These are phyloP conservation scores for Mycena indigotica DNA, from an alignment of 768 basidiomycete species.

Conservation along the genomic window DNA sequence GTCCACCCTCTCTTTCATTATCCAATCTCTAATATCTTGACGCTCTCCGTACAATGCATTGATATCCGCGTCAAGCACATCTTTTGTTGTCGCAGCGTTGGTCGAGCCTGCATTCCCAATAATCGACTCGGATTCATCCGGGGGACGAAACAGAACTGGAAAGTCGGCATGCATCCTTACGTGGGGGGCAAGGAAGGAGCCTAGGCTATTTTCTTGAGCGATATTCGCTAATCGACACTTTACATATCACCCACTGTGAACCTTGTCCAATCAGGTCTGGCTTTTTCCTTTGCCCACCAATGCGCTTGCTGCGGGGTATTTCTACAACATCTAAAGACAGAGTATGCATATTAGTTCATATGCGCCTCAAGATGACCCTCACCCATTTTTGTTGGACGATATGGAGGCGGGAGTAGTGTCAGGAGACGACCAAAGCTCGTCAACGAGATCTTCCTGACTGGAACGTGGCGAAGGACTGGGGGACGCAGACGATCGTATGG, in stretches of 20 bases:
- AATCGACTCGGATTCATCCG: conserved; percentile 33
- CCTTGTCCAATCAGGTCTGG: conserved; percentile 33
- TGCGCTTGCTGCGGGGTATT: conserved; percentile 53
- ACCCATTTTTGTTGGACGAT: conserved; percentile 53
- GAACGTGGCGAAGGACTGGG: conserved; percentile 43
- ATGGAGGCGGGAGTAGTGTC: conserved; percentile 42
- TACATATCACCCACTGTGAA: no score
- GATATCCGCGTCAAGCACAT: conserved; percentile 35
- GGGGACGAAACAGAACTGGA: conserved; percentile 13
- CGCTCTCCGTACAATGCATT: conserved; percentile 34
- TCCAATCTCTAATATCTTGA: conserved; percentile 37
- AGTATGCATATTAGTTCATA: background rate
- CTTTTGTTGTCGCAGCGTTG: background rate
- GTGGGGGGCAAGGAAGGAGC: conserved; percentile 40
- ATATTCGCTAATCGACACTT: no score
- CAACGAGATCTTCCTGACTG: conserved; percentile 50
- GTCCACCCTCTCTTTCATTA: conserved; percentile 60
- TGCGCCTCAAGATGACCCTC: background rate
- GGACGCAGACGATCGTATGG: conserved; percentile 45
- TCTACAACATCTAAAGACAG: conserved; percentile 47
- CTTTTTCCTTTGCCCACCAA: conserved; percentile 40
- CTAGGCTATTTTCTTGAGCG: conserved; percentile 41
- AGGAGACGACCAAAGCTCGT: conserved; percentile 58
- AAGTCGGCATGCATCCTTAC: conserved; percentile 18
- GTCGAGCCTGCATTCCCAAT: conserved; percentile 31